Evolutionary conservation across 2,329 filamentous ascomycete species (phyloP), one percentile per base, ranked within the genome.

Genomic region (Graphilbum ipis-grandicollis): DNA sequence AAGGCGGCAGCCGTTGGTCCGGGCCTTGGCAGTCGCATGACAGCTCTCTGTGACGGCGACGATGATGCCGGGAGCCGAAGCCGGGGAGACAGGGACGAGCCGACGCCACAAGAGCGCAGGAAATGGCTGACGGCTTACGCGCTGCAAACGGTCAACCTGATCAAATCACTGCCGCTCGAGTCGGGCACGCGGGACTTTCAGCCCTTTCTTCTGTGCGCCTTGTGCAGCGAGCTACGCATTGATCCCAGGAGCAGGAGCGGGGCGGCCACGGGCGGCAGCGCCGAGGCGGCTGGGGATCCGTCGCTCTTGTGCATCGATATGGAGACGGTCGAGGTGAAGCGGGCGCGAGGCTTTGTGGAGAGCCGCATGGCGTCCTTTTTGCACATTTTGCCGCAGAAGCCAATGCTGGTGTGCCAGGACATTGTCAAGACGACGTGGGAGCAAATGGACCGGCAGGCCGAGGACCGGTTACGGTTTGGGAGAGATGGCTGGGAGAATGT

Each of bases 161-260:
- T 71, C 12, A 61, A 63, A 43, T 56, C 59, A 3, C 55, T 71
- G 9, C 62, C 66, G 0, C 50, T 63, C 5, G 62, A 63, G 37
- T 70, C 66, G 14, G 63, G 65, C 33, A 68, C 66, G 2, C 57
- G 63, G 42, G 66, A 63, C 38, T 57, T 68, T 10, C 65, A 70
- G 42, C 66, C 65, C 2, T 59, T 70, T 36, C 47, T 70, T 17
- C 55, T 71, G 4, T 60, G 69, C 17, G 59, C 62, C 1, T 56
- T 60, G 13, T 60, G 59, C 9, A 65, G 61, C 34, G 66, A 71
- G 43, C 55, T 71, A 14, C 58, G 63, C 14, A 52, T 63, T 5
- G 25, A 21, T 56, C 31, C 31, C 10, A 17, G 3, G 17, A 14
- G 22, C 18, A 19, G 35, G 17, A 4, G 6, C 13, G 8, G 23